Base-by-base conservation (phyloP, 2,329 filamentous ascomycete genomes). In the Ploettnerulaceae sp. region DNA sequence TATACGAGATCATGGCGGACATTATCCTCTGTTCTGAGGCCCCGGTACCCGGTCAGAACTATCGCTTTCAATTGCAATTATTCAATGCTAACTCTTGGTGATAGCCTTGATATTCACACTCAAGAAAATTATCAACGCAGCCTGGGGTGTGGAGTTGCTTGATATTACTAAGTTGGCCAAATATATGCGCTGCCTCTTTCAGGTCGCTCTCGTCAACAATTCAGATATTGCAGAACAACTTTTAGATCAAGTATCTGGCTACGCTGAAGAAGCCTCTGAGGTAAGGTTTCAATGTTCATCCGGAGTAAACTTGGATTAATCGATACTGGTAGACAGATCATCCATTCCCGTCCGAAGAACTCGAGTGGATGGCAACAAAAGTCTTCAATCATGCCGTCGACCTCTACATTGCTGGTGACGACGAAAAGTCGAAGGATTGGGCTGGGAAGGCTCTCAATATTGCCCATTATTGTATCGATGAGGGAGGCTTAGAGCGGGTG, bases 141-240 rank as follows among this genome's bases (percentile, higher is more conserved):
- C 84, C 14, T 84, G 79, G 66, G 70, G 66, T 1, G 64, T 81
- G 1, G 73, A 80, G 14, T 58, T 65, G 0, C 79, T 82, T 34
- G 74, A 84, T 51, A 70, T 71, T 4, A 61, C 64, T 1, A 81
- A 79, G 56, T 69, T 94, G 1, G 77, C 85, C 6, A 84, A 84
- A 57, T 95, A 93, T 69, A 76, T 91, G 35, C 79, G 87, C 1
- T 89, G 86, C 57, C 71, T 93, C 2, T 86, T 91, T 54, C 83
- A 86, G 51, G 71, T 80, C 1, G 75, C 84, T 0, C 66, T 89
- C 0, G 69, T 75, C 1, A 68, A 75, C 4, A 73, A 79, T 24
- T 20, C 37, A 15, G 64, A 64, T 0, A 65, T 81, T 12, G 76
- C 79, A 7, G 68, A 84, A 39, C 70, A 74, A 35, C 71, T 89